Conservation (phyloP, 306 rosid genomes). For the Cucurbita ficifolia region DNA sequence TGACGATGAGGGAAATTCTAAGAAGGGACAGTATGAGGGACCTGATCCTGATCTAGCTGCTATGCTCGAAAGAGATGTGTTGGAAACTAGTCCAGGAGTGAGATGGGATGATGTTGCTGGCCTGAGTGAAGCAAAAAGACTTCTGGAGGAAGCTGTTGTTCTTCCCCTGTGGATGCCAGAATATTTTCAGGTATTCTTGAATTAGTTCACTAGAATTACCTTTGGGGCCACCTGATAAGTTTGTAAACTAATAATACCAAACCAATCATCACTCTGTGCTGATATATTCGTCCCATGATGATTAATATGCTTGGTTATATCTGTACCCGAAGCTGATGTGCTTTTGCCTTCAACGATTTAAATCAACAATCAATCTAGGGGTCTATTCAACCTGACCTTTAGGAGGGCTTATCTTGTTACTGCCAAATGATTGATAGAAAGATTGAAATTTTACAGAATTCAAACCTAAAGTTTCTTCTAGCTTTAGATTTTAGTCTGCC, state of each 20-base stretch:
- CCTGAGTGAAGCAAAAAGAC: slow-evolving; percentile 82
- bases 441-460: background rate
- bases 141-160: slow-evolving; percentile 97
- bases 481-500: background rate
- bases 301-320: background rate
- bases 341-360: background rate
- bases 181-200: slow-evolving; percentile 67
- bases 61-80: slow-evolving; percentile 93
- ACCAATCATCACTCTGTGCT: background rate
- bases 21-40: slow-evolving; percentile 72
- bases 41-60: slow-evolving; percentile 98
- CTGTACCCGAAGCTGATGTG: background rate
- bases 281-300: background rate
- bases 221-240: background rate
- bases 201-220: slow-evolving; percentile 1
- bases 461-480: background rate
- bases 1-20: slow-evolving; percentile 64
- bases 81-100: slow-evolving; percentile 94
- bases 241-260: background rate
- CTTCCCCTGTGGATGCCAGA: slow-evolving; percentile 99
- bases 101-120: slow-evolving; percentile 99
- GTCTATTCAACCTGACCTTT: background rate
- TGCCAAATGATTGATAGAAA: background rate
- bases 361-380: background rate
- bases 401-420: background rate